These are phyloP conservation scores for Arabidopsis arenosa DNA, from an alignment of 345 rosid genomes.

Conservation along the genomic window DNA sequence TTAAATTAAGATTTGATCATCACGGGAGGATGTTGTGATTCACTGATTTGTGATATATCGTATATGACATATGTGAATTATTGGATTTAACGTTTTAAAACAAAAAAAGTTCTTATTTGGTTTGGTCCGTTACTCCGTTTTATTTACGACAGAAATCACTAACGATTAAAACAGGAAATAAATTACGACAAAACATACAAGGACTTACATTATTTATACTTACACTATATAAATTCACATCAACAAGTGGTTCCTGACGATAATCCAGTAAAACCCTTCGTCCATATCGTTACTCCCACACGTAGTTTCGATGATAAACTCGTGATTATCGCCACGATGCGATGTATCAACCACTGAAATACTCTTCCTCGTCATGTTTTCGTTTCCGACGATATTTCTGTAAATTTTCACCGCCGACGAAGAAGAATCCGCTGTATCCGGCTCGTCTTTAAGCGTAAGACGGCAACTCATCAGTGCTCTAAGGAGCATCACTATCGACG, in stretches of 20 bases:
- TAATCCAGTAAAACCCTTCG: conserved; percentile 29
- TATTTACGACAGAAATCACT: no score
- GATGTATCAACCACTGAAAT: conserved; percentile 12
- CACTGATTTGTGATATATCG: conserved; percentile 14
- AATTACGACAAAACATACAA: neutral
- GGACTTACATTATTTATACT: conserved; percentile 17
- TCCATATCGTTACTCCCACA: conserved; percentile 23
- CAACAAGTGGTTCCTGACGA: conserved; percentile 31
- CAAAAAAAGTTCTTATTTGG: no score
- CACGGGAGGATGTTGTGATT: neutral
- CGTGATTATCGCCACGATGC: neutral
- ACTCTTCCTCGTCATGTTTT: neutral
- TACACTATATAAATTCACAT: conserved; percentile 11
- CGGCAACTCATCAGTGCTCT: conserved; percentile 45
- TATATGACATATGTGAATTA: conserved; percentile 24
- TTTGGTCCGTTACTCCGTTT: no score
- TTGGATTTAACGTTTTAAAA: conserved; percentile 1
- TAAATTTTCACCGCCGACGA: neutral
- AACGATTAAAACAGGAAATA: no score
- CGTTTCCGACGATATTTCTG: conserved; percentile 13
- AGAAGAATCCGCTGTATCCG: neutral
- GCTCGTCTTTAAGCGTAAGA: conserved; percentile 40
- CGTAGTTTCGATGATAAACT: neutral
- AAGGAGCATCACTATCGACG: conserved; percentile 44
- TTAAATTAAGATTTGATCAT: conserved; percentile 18